Conservation (phyloP, 1,139 yeast genomes). For the Scheffersomyces quercinus region DNA sequence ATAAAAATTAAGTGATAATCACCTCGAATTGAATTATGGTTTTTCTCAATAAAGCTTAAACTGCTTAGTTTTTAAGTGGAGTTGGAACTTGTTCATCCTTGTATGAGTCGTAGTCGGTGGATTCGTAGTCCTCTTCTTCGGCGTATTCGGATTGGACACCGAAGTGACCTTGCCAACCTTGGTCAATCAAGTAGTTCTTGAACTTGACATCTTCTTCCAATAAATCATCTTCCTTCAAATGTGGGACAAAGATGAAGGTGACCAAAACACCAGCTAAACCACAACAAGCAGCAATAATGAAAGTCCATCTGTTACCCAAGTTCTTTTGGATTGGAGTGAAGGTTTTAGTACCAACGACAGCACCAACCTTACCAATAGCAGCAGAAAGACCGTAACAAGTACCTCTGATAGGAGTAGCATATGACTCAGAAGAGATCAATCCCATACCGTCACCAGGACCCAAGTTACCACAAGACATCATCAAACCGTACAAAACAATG, state of each 20-base stretch:
- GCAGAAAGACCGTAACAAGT: constrained; percentile 54
- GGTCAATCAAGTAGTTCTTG: constrained; percentile 57
- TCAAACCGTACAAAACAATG: constrained; percentile 58
- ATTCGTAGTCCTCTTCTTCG: constrained; percentile 7
- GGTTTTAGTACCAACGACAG: constrained; percentile 48
- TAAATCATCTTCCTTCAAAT: constrained; percentile 65
- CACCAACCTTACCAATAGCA: constrained; percentile 53
- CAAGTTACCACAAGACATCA: constrained; percentile 62
- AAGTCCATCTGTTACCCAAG: constrained; percentile 29
- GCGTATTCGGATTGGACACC: constrained; percentile 40
- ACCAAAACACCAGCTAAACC: constrained; percentile 68
- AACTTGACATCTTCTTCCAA: constrained; percentile 65
- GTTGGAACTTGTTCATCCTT: no score
- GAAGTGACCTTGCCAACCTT: constrained; percentile 67
- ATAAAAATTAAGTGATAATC: not conserved
- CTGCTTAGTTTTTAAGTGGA: not conserved
- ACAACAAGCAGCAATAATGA: constrained; percentile 67
- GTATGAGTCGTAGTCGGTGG: constrained; percentile 1
- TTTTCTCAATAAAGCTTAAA: not conserved
- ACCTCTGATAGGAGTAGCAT: constrained; percentile 76
- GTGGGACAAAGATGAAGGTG: constrained; percentile 65
- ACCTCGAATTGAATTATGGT: no score
- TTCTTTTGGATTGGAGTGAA: constrained; percentile 43
- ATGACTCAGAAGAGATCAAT: constrained; percentile 64
- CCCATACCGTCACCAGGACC: constrained; percentile 84